phyloP scores from a whole-genome alignment of 2,329 filamentous ascomycete species.

The Monosporascus sp. region DNA sequence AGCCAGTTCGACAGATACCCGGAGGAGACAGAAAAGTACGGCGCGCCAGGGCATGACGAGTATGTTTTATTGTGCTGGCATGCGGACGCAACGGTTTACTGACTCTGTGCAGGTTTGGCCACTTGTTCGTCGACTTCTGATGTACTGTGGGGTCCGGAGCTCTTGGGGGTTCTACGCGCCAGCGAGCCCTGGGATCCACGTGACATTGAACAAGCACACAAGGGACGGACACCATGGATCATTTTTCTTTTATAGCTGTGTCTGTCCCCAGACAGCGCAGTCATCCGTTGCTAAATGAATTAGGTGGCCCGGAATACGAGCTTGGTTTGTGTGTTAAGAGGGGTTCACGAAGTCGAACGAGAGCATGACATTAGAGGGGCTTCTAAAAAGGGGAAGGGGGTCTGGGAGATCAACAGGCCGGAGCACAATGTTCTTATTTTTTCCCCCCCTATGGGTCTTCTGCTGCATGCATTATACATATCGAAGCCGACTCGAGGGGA shows the following conservation, averaged over 20 bases:
- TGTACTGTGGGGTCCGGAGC: too few species aligned
- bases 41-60: constrained; percentile 73
- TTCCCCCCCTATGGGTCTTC: not conserved
- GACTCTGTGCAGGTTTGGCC: constrained; percentile 52
- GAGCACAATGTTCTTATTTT: not conserved
- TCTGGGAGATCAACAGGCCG: not conserved
- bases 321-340: not conserved
- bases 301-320: too few species aligned
- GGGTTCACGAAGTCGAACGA: not conserved
- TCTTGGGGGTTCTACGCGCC: too few species aligned
- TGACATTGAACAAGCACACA: too few species aligned
- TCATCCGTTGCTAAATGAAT: too few species aligned
- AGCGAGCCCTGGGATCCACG: too few species aligned
- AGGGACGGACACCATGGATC: too few species aligned
- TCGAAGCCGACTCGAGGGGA: too few species aligned
- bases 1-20: constrained; percentile 98
- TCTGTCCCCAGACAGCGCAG: too few species aligned
- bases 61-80: constrained; percentile 47
- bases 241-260: too few species aligned
- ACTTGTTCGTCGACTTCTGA: constrained; percentile 73
- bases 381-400: not conserved
- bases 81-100: not conserved
- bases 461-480: too few species aligned
- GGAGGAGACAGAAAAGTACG: constrained; percentile 92
- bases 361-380: not conserved